Percentiles rank a stretch among this genome's conserved stretches.
Evolutionary conservation across 768 basidiomycete species (phyloP).

Genomic region (Boletus pseudopeckii): DNA sequence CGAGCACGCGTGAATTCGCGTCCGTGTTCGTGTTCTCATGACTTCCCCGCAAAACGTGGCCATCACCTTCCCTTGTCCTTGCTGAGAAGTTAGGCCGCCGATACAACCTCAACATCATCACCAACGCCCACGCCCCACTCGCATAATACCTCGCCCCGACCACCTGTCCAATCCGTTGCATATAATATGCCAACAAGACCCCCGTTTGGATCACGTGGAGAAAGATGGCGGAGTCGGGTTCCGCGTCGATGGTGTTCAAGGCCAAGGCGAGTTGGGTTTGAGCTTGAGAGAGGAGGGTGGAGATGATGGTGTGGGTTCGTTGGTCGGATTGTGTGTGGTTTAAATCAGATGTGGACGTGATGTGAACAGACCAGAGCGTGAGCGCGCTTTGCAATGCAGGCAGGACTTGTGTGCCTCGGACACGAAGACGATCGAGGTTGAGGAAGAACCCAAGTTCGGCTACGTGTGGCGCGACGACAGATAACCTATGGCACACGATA

Average conservation of each 20-base stretch:
- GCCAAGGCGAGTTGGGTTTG: constrained; percentile 45
- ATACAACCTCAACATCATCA: constrained; percentile 46
- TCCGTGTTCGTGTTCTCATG: background rate
- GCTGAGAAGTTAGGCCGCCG: constrained; percentile 12
- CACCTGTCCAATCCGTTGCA: constrained; percentile 55
- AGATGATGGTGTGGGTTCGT: background rate
- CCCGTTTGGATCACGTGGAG: constrained; percentile 59
- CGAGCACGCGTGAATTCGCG: background rate
- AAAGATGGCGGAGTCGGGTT: constrained; percentile 36
- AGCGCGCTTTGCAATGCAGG: constrained; percentile 48
- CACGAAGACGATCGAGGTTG: constrained; percentile 43
- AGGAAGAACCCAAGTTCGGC: constrained; percentile 68
- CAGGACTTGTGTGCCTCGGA: constrained; percentile 39
- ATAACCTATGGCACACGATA: constrained; percentile 14
- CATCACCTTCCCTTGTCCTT: background rate
- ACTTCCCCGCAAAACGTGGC: constrained; percentile 1
- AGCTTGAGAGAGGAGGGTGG: constrained; percentile 44
- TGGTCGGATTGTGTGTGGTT: constrained; percentile 30
- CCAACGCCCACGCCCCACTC: constrained; percentile 45
- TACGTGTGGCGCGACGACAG: constrained; percentile 51
- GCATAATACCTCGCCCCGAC: constrained; percentile 60
- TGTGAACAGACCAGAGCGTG: constrained; percentile 51
- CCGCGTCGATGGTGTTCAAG: constrained; percentile 38
- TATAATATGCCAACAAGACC: constrained; percentile 62
- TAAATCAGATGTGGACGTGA: constrained; percentile 38